phyloP scores from a whole-genome alignment of 2,329 filamentous ascomycete species.

The Alternaria sp. region DNA sequence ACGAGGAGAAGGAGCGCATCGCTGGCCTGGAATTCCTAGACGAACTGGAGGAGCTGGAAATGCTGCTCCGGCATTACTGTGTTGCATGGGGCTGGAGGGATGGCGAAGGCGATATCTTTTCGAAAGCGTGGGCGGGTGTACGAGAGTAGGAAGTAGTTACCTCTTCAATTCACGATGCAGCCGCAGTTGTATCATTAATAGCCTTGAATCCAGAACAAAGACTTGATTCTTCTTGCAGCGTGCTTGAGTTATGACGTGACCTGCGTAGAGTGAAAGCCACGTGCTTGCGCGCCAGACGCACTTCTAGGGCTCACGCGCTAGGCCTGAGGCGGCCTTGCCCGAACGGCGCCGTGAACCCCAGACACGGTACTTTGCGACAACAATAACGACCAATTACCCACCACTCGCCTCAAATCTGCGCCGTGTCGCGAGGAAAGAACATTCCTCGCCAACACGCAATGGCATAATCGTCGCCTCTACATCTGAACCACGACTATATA shows the following conservation, averaged over 20 bases:
- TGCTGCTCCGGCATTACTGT: conserved; percentile 88
- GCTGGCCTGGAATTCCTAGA: conserved; percentile 85
- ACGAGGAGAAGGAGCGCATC: conserved; percentile 78
- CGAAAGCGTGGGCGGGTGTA: conserved; percentile 41
- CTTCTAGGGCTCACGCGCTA: conserved; percentile 14
- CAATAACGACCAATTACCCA: background rate
- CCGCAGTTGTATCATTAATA: background rate
- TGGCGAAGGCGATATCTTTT: conserved; percentile 40
- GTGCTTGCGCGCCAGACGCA: conserved; percentile 7
- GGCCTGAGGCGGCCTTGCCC: conserved; percentile 8
- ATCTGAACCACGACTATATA: background rate
- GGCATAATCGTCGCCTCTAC: background rate
- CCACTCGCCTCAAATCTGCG: background rate
- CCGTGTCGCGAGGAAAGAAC: background rate
- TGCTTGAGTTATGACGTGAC: background rate
- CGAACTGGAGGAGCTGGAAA: conserved; percentile 91
- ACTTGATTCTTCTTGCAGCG: background rate
- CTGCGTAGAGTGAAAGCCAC: background rate
- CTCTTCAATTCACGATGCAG: background rate
- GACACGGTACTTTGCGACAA: conserved; percentile 15
- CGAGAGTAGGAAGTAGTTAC: conserved; percentile 18
- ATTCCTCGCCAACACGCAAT: background rate
- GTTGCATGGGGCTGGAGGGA: conserved; percentile 86
- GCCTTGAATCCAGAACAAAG: background rate
- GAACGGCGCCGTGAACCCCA: conserved; percentile 17